phyloP scores from a whole-genome alignment of 2,329 filamentous ascomycete genomes.

The Fusarium subtropicale region DNA sequence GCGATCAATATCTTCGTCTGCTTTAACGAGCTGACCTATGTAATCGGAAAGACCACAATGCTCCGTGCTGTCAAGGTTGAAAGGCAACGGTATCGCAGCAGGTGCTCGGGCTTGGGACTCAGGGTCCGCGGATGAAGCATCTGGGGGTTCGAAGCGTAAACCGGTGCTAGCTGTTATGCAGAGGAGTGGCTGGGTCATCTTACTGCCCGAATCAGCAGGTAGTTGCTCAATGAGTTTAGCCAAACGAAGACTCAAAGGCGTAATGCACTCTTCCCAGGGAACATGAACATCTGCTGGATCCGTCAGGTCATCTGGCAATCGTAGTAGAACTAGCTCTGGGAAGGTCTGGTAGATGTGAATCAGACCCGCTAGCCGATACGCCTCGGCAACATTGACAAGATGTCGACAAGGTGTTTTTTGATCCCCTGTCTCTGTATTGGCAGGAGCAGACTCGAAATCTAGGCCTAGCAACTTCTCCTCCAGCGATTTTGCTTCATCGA shows the following conservation, averaged over 20 bases:
- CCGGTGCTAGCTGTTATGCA: constrained; percentile 53
- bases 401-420: constrained; percentile 45
- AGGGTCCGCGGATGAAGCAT: neutral
- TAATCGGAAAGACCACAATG: constrained; percentile 33
- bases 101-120: neutral
- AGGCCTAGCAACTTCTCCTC: constrained; percentile 51
- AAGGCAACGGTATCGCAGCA: neutral
- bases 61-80: constrained; percentile 9
- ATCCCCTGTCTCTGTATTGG: constrained; percentile 47
- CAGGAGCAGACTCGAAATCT: constrained; percentile 38
- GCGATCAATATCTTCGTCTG: constrained; percentile 29
- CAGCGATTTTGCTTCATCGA: constrained; percentile 49
- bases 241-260: constrained; percentile 47
- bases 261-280: constrained; percentile 51
- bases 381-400: constrained; percentile 53
- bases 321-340: constrained; percentile 49
- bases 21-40: constrained; percentile 22
- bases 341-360: constrained; percentile 57
- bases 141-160: constrained; percentile 33
- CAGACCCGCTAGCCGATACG: constrained; percentile 53
- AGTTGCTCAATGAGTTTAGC: constrained; percentile 49
- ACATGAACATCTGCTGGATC: constrained; percentile 14
- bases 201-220: constrained; percentile 50
- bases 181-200: constrained; percentile 51
- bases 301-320: constrained; percentile 41